Conservation (phyloP, 1,139 yeast species). For the Pichia sp. region DNA sequence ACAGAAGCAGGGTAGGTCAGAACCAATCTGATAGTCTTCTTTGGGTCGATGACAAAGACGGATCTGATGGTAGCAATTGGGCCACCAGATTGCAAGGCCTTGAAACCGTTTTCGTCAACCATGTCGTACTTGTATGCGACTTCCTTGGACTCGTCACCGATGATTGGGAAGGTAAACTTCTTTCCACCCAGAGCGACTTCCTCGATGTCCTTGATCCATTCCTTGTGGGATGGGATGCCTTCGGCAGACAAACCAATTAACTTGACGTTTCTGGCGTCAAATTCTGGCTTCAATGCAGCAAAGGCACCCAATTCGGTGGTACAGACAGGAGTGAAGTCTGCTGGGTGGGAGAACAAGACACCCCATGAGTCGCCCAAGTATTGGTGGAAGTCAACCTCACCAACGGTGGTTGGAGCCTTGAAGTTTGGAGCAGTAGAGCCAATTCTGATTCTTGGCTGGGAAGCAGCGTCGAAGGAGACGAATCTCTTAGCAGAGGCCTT, state of each 20-base stretch:
- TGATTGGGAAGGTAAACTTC: conserved; percentile 76
- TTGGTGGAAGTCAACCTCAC: conserved; percentile 71
- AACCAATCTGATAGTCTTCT: conserved; percentile 76
- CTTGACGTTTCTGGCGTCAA: conserved; percentile 73
- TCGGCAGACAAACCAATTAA: conserved; percentile 84
- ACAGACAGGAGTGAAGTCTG: conserved; percentile 92
- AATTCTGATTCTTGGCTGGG: conserved; percentile 63
- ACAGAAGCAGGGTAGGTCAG: conserved; percentile 87
- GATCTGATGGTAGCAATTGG: conserved; percentile 74
- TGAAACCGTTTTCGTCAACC: conserved; percentile 86
- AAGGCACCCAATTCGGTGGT: conserved; percentile 94
- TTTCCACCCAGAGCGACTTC: conserved; percentile 63
- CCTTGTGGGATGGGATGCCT: conserved; percentile 67
- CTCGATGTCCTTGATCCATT: conserved; percentile 85
- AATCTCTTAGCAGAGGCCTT: conserved; percentile 35
- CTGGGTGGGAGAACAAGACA: conserved; percentile 86
- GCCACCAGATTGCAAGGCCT: conserved; percentile 62
- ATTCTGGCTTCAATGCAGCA: conserved; percentile 78
- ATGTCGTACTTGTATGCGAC: conserved; percentile 82
- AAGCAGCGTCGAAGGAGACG: conserved; percentile 50
- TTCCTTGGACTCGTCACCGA: conserved; percentile 77
- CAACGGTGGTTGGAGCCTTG: conserved; percentile 70
- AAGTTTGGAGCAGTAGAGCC: conserved; percentile 81
- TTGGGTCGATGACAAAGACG: conserved; percentile 83
- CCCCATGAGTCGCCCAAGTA: conserved; percentile 81